These are phyloP conservation scores for Hygrocybe punicea DNA, from an alignment of 768 basidiomycete genomes.

Conservation along the genomic window DNA sequence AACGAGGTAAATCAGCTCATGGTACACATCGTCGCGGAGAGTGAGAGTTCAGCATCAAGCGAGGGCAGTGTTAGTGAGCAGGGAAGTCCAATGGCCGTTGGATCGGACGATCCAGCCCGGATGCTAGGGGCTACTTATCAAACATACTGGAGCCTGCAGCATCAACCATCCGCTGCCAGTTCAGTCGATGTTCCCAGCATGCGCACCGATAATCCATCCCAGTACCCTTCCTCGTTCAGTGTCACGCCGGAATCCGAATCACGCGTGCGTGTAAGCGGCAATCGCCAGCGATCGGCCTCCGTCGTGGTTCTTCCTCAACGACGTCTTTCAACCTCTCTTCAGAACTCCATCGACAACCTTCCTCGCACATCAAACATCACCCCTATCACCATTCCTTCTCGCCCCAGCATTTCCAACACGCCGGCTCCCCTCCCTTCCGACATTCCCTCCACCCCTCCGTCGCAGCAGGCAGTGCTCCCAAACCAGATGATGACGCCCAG, in stretches of 20 bases:
- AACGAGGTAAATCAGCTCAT: conserved; percentile 31
- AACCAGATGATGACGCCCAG: conserved; percentile 55
- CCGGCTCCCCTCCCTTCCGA: conserved; percentile 19
- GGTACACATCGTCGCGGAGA: conserved; percentile 27
- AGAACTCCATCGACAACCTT: conserved; percentile 19
- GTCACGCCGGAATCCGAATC: conserved; percentile 7
- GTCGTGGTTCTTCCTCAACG: conserved; percentile 9
- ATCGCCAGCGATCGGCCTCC: conserved; percentile 20
- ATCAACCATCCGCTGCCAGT: conserved; percentile 5
- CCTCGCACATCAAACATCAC: conserved; percentile 35
- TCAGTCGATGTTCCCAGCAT: conserved; percentile 2
- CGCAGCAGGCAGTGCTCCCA: conserved; percentile 45
- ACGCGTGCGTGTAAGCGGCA: conserved; percentile 4
- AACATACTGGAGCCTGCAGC: conserved; percentile 17
- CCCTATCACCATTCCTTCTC: conserved; percentile 34
- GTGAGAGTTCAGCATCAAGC: conserved; percentile 38
- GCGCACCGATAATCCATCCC: background rate
- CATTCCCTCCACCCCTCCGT: conserved; percentile 24
- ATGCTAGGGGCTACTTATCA: conserved; percentile 40
- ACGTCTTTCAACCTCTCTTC: conserved; percentile 7
- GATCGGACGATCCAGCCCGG: conserved; percentile 41
- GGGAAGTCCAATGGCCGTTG: conserved; percentile 48
- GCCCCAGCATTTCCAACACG: conserved; percentile 18
- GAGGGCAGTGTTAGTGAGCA: conserved; percentile 45
- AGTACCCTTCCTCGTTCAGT: conserved; percentile 6